Percentiles rank a stretch among this genome's conserved stretches.
Conservation (phyloP, 1,284 basidiomycete species). For the Leccinum fuscescens region DNA sequence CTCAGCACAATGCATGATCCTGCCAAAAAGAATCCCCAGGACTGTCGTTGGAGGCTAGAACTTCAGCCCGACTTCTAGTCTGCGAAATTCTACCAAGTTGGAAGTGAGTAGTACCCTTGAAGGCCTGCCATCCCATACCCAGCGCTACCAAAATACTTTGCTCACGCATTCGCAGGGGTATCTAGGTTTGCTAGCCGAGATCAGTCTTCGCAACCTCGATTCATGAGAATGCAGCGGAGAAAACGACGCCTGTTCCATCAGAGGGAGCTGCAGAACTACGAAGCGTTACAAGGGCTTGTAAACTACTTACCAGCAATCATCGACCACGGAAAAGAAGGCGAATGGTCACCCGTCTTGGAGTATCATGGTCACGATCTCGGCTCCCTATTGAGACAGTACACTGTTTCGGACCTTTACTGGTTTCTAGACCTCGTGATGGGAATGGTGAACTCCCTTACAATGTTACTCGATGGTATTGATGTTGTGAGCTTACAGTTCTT, state of each 20-base stretch:
- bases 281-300: neutral
- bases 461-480: neutral
- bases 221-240: neutral
- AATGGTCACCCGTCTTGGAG: neutral
- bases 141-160: neutral
- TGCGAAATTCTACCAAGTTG: neutral
- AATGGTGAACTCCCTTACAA: neutral
- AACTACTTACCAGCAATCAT: neutral
- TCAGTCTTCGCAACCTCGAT: neutral
- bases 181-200: neutral
- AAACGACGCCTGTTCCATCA: neutral
- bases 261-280: neutral
- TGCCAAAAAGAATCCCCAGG: no score
- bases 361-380: neutral
- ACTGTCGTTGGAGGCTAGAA: no score
- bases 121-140: neutral
- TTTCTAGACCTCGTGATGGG: neutral
- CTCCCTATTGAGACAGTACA: neutral
- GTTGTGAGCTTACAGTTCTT: neutral
- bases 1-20: no score
- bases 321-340: neutral
- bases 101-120: neutral
- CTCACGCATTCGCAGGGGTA: neutral
- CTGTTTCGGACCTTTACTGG: neutral
- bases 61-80: neutral